Conservation (phyloP, 805 yeast species). For the Metschnikowia santaceciliae region DNA sequence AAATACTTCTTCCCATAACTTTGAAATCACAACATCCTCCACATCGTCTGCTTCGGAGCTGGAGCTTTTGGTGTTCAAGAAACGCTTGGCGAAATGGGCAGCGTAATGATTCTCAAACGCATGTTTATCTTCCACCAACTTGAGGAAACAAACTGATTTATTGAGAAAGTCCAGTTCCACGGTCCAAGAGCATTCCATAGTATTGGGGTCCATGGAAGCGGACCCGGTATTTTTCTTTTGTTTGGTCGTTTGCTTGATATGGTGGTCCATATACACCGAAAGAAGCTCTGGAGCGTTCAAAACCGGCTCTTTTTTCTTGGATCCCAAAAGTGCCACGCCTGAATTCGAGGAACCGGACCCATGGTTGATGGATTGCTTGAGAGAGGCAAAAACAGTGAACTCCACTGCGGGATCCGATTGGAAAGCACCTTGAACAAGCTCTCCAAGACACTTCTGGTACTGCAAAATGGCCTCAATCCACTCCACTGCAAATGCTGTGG, state of each 20-base stretch:
- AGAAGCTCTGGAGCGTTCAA: constrained; percentile 38
- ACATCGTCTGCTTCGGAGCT: constrained; percentile 38
- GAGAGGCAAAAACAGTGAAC: constrained; percentile 55
- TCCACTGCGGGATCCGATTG: constrained; percentile 46
- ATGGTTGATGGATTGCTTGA: constrained; percentile 58
- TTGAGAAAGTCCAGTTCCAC: constrained; percentile 33
- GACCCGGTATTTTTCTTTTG: constrained; percentile 11
- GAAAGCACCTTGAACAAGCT: constrained; percentile 47
- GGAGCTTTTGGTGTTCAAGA: constrained; percentile 38
- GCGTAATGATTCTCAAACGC: constrained; percentile 81
- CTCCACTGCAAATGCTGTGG: constrained; percentile 53
- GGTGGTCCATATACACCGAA: constrained; percentile 38
- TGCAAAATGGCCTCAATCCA: constrained; percentile 63
- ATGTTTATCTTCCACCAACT: constrained; percentile 76
- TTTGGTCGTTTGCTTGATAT: constrained; percentile 34
- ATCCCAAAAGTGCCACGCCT: constrained; percentile 31
- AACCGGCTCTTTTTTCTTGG: constrained; percentile 34
- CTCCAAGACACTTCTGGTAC: constrained; percentile 48
- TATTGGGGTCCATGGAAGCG: too few relatives aligned
- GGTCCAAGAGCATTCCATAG: too few relatives aligned
- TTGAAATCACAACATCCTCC: constrained; percentile 65
- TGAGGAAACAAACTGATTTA: constrained; percentile 57
- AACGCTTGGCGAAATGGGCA: constrained; percentile 79
- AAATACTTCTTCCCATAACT: constrained; percentile 73
- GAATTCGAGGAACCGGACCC: constrained; percentile 14